Evolutionary conservation across 148 eudicot species (phyloP).

Genomic region (Heliosperma pusillum): DNA sequence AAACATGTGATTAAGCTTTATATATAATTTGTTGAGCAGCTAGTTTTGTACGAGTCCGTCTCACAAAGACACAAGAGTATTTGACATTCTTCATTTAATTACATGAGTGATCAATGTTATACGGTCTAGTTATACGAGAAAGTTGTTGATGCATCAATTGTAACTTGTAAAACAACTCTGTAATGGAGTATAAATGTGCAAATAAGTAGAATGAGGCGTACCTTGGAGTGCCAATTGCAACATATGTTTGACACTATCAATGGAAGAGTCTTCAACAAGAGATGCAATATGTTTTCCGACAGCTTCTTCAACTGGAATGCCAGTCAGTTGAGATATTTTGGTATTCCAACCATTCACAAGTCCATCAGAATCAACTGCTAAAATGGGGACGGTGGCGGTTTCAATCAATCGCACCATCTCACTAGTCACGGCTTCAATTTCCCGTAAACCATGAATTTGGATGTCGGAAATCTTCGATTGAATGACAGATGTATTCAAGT

Average conservation of each 20-base stretch:
- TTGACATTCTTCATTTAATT: too few species aligned
- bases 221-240: constrained; percentile 69
- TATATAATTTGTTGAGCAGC: too few species aligned
- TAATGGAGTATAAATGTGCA: not conserved
- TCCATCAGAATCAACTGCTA: constrained; percentile 84
- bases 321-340: constrained; percentile 76
- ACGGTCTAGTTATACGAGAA: too few species aligned
- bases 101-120: too few species aligned
- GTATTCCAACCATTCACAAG: constrained; percentile 86
- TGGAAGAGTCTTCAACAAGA: constrained; percentile 72
- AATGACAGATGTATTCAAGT: constrained; percentile 39
- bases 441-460: constrained; percentile 61
- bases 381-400: constrained; percentile 86
- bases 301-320: constrained; percentile 61
- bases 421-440: constrained; percentile 74
- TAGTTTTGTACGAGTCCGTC: too few species aligned
- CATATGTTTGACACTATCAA: constrained; percentile 61
- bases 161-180: not conserved
- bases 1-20: too few species aligned
- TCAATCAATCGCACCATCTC: constrained; percentile 98
- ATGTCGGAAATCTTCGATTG: constrained; percentile 63
- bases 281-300: constrained; percentile 63
- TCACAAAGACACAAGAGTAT: too few species aligned
- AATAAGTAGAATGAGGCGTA: constrained; percentile 24
- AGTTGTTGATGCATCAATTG: not conserved